Evolutionary conservation across 108 stramenopile species (phyloP).

Genomic region (Nitzschia inconspicua): DNA sequence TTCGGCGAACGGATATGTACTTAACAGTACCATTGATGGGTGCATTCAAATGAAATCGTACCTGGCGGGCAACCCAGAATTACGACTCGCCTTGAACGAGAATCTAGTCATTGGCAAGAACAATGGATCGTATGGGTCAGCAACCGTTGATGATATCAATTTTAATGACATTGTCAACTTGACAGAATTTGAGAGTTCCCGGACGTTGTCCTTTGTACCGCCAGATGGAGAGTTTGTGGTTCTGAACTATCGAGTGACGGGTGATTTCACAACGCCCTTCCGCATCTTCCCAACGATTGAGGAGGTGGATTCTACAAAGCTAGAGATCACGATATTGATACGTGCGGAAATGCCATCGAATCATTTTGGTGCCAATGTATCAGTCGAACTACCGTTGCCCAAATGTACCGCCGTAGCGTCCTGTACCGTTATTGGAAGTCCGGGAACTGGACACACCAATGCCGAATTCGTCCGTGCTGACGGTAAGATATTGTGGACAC

Average conservation of each 20-base stretch:
- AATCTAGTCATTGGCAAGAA: slow-evolving; percentile 94
- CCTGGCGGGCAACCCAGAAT: slow-evolving; percentile 95
- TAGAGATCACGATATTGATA: slow-evolving; percentile 85
- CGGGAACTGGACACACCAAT: slow-evolving; percentile 53
- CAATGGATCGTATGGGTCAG: slow-evolving; percentile 68
- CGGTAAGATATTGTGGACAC: slow-evolving; percentile 90
- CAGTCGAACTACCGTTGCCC: slow-evolving; percentile 87
- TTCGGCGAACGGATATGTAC: slow-evolving; percentile 94
- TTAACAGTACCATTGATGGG: slow-evolving; percentile 98
- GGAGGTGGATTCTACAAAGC: slow-evolving; percentile 85
- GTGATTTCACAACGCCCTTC: slow-evolving; percentile 97
- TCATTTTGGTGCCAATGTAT: slow-evolving; percentile 96
- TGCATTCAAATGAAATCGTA: slow-evolving; percentile 97
- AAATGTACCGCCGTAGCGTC: slow-evolving; percentile 61
- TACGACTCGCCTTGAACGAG: slow-evolving; percentile 96
- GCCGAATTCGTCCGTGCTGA: slow-evolving; percentile 83
- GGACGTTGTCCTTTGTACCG: slow-evolving; percentile 89
- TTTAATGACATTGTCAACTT: slow-evolving; percentile 99
- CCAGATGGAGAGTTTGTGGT: slow-evolving; percentile 99
- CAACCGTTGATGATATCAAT: slow-evolving; percentile 94
- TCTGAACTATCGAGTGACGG: slow-evolving; percentile 95
- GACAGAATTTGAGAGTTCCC: slow-evolving; percentile 88
- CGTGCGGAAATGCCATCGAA: slow-evolving; percentile 96
- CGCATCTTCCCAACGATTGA: slow-evolving; percentile 95
- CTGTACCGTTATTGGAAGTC: slow-evolving; percentile 65